Conservation (phyloP, 1,139 yeast genomes). For the Yamadazyma jaroonii region DNA sequence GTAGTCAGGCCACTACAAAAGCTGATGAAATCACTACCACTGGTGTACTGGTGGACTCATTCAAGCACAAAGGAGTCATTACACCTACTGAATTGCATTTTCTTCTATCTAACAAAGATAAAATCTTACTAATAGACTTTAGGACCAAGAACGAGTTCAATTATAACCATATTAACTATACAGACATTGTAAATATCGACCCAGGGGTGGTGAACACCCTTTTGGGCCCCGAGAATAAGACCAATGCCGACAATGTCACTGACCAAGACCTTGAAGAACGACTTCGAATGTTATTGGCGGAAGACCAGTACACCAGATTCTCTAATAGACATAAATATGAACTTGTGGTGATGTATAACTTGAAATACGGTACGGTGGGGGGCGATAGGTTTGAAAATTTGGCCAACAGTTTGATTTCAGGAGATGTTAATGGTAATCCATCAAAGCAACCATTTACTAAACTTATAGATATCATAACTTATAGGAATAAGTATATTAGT, state of each 20-base stretch:
- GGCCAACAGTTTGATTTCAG: slow-evolving; percentile 17
- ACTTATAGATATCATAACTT: slow-evolving; percentile 52
- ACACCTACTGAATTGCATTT: slow-evolving; percentile 23
- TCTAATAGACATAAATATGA: slow-evolving; percentile 53
- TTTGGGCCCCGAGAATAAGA: slow-evolving; percentile 20
- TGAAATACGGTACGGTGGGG: slow-evolving; percentile 24
- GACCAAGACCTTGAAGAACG: slow-evolving; percentile 62
- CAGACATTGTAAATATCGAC: slow-evolving; percentile 65
- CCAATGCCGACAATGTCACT: slow-evolving; percentile 28
- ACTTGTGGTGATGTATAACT: slow-evolving; percentile 61
- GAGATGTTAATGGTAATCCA: slow-evolving; percentile 24
- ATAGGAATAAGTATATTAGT: slow-evolving; percentile 35
- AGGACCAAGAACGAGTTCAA: slow-evolving; percentile 59
- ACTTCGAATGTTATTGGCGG: slow-evolving; percentile 53
- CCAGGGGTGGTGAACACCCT: slow-evolving; percentile 47
- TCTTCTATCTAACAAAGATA: slow-evolving; percentile 14
- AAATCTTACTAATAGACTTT: slow-evolving; percentile 59
- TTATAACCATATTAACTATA: slow-evolving; percentile 54
- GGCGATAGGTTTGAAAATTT: slow-evolving; percentile 28
- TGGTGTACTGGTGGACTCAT: slow-evolving; percentile 4
- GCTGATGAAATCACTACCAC: no score
- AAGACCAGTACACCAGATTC: slow-evolving; percentile 51
- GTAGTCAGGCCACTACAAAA: neutral
- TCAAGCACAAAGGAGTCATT: slow-evolving; percentile 24
- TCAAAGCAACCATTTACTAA: slow-evolving; percentile 45